Evolutionary conservation across 2,329 filamentous ascomycete genomes (phyloP), one percentile per base, ranked within the genome.

Genomic region (Hypoxylon sp.): DNA sequence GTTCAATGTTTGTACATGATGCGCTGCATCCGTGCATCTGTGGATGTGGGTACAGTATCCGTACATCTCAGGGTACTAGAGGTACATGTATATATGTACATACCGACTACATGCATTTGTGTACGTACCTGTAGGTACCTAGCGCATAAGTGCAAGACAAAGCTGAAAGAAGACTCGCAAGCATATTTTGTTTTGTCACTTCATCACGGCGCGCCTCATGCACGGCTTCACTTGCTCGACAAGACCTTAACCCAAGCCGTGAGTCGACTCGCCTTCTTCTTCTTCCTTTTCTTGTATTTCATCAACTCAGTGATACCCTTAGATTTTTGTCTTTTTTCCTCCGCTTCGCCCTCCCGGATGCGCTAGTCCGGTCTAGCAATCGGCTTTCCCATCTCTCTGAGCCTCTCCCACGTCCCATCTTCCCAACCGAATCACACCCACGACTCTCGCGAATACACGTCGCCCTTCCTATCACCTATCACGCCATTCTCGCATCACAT

Each of bases 231-330:
- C 10, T 45, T 29, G 11, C n/a, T 26, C 27, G n/a, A 26, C 26
- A 43, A 24, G 41, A 52, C 38, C 45, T 53, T 57, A 29, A 13
- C 42, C 7, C 48, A 31, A n/a, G 45, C 49, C 40, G 53, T 52
- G 37, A 33, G 13, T 49, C 31, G 18, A 20, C 48, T 42, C 10
- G 27, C 5, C 42, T 40, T 31, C 24, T 33, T 13, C 29, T 35
- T 8, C 6, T 48, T 55, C 50, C n/a, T 23, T 50, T 58, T 58
- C 35, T 48, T 57, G 51, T 55, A 58, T 63, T 60, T 63, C 53
- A 62, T 65, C 29, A 21, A 41, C 46, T 49, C 48, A 46, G 58
- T 60, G 58, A 59, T 60, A 58, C 57, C 55, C 55, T 47, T 52
- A 52, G 46, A 55, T 57, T 55, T 48, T 41, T 37, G 13, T 43